These are phyloP conservation scores for Erodium moschatum DNA, from an alignment of 441 rosid species.

Conservation along the genomic window DNA sequence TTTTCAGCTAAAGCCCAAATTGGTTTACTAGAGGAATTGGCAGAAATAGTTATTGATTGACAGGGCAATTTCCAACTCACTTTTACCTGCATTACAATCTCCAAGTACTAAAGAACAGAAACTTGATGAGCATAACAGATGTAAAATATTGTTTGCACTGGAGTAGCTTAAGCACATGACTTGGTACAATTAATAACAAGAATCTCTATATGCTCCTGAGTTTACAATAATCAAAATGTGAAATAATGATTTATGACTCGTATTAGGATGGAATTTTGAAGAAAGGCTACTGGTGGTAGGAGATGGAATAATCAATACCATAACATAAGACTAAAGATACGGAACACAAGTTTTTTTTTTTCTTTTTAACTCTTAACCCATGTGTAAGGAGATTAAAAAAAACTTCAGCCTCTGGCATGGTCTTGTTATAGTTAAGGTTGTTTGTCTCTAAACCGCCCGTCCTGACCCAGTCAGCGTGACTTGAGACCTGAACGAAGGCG, in stretches of 20 bases:
- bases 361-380: neutral
- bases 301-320: no score
- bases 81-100: constrained; percentile 39
- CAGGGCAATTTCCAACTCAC: constrained; percentile 60
- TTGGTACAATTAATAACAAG: neutral
- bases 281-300: neutral
- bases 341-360: neutral
- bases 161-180: neutral
- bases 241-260: neutral
- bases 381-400: neutral
- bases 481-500: no score
- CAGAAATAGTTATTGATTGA: constrained; percentile 44
- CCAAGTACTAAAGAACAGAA: constrained; percentile 8
- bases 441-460: constrained; percentile 5
- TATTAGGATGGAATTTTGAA: neutral
- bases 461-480: no score
- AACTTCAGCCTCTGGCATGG: neutral
- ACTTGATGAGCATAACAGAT: neutral
- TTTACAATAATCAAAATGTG: neutral
- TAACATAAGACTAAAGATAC: neutral
- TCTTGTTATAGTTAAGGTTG: neutral
- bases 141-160: neutral
- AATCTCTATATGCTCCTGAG: neutral
- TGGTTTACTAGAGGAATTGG: constrained; percentile 39
- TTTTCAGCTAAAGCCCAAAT: constrained; percentile 96